Evolutionary conservation across 306 rosid species (phyloP), one percentile per base, ranked within the genome.

Genomic region (Lupinus albus): DNA sequence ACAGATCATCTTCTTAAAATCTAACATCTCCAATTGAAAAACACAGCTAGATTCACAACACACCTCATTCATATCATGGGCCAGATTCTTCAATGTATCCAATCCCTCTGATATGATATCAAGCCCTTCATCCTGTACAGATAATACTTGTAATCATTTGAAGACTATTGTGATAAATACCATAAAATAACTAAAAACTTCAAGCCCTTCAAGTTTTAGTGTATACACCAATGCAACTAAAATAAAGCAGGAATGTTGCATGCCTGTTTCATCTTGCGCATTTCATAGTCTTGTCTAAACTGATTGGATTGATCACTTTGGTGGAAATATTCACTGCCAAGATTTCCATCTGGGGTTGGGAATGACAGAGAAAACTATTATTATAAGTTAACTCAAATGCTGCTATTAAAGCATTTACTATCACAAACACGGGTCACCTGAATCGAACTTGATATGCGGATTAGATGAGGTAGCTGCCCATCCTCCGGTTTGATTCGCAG

Each of bases 101-200:
- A 89, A 66, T 81, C 98, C 98, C 28, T 89, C 94, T n/a, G 97
- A 90, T 83, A 93, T 93, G 79, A 90, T 17, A 67, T 82, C 96
- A 61, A 93, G 91, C 35, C 96, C 99, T 81, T 93, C 76, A 68
- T 90, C 97, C 99, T 93, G 70, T 35, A 50, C 44, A 78, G 64
- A 78, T 36, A 62, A 68, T 2, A 17, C 71, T 15, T 20, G 15
- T 12, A 45, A 68, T 74, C 63, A 72, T 21, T 46, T 45, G 3
- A 25, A 58, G 71, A 71, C 1, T 35, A 4, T 25, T 6, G 42
- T 18, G 42, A 42, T 16, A 62, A 16, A 55, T 33, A 67, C 55
- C 59, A 56, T 9, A 51, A 73, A 25, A 25, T 25, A 25, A 25
- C 30, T 25, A 25, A 25, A 25, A 25, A 25, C 30, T 4, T 25